Evolutionary conservation across 2,329 filamentous ascomycete species (phyloP).

Genomic region (Huntiella bhutanensis): DNA sequence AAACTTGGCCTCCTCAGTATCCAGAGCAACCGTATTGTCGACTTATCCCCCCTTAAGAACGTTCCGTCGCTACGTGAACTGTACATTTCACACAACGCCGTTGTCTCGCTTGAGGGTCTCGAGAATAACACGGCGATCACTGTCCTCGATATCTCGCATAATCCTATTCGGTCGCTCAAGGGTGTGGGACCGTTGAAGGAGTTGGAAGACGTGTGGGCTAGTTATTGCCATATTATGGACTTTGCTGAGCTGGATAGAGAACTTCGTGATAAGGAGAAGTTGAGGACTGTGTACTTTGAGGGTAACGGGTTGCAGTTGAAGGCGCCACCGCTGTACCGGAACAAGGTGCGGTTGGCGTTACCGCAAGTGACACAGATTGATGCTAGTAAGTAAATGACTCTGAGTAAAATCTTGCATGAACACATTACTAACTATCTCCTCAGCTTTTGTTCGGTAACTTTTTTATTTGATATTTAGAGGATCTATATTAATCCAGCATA

Average conservation of each 20-base stretch:
- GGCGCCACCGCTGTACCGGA: slow-evolving; percentile 71
- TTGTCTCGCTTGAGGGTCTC: slow-evolving; percentile 58
- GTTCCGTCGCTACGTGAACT: slow-evolving; percentile 71
- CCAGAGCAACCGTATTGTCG: slow-evolving; percentile 79
- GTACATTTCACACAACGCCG: slow-evolving; percentile 88
- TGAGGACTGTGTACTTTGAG: slow-evolving; percentile 91
- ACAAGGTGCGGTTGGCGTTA: slow-evolving; percentile 75
- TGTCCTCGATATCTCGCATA: slow-evolving; percentile 78
- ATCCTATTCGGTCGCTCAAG: slow-evolving; percentile 56
- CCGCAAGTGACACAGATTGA: slow-evolving; percentile 88
- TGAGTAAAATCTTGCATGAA: neutral
- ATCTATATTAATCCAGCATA: no score
- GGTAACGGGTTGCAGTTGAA: slow-evolving; percentile 74
- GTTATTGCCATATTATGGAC: slow-evolving; percentile 62
- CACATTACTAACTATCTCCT: neutral
- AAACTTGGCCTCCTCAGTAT: slow-evolving; percentile 80
- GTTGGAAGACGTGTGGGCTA: slow-evolving; percentile 87
- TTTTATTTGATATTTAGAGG: neutral
- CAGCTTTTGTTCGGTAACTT: slow-evolving; percentile 4
- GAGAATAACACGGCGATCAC: slow-evolving; percentile 47
- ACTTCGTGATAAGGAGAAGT: slow-evolving; percentile 55
- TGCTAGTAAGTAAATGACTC: slow-evolving; percentile 54
- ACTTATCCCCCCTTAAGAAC: slow-evolving; percentile 55
- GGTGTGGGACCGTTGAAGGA: slow-evolving; percentile 50
- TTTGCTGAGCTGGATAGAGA: slow-evolving; percentile 69